Evolutionary conservation across 768 basidiomycete species (phyloP).

Genomic region (Tulasnella sp.): DNA sequence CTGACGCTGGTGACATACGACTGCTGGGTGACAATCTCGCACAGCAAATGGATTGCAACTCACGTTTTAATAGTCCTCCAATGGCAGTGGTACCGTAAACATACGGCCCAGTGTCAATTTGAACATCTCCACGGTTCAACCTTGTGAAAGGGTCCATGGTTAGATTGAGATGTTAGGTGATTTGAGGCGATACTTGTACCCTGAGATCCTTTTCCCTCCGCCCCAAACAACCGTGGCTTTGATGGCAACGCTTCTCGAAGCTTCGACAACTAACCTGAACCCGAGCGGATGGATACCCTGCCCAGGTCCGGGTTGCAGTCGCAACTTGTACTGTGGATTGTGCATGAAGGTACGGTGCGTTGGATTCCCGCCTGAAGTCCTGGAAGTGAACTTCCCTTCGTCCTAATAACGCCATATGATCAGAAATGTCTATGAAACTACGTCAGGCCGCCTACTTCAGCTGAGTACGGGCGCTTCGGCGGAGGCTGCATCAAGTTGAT

Average conservation of each 20-base stretch:
- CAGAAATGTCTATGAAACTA: not conserved
- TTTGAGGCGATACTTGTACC: slow-evolving; percentile 41
- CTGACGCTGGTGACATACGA: slow-evolving; percentile 40
- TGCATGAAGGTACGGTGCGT: slow-evolving; percentile 70
- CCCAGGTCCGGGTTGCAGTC: slow-evolving; percentile 32
- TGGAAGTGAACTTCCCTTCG: slow-evolving; percentile 47
- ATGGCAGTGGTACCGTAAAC: slow-evolving; percentile 59
- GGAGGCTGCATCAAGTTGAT: slow-evolving; percentile 21
- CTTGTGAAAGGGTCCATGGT: slow-evolving; percentile 30
- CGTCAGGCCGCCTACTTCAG: not conserved
- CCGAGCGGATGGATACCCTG: slow-evolving; percentile 15
- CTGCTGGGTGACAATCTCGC: not conserved
- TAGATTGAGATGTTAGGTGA: not conserved
- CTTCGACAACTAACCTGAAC: slow-evolving; percentile 36
- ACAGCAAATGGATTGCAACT: slow-evolving; percentile 11
- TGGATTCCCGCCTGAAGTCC: slow-evolving; percentile 77
- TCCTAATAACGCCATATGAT: slow-evolving; percentile 32
- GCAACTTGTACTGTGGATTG: slow-evolving; percentile 80
- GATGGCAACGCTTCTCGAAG: slow-evolving; percentile 54
- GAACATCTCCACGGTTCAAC: slow-evolving; percentile 49
- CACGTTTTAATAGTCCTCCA: slow-evolving; percentile 44
- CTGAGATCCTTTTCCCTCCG: slow-evolving; percentile 56
- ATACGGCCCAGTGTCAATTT: slow-evolving; percentile 68
- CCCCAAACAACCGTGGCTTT: slow-evolving; percentile 69
- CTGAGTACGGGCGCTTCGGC: not conserved